Evolutionary conservation across 2,329 filamentous ascomycete genomes (phyloP).

Genomic region (Raffaelea albimanens): DNA sequence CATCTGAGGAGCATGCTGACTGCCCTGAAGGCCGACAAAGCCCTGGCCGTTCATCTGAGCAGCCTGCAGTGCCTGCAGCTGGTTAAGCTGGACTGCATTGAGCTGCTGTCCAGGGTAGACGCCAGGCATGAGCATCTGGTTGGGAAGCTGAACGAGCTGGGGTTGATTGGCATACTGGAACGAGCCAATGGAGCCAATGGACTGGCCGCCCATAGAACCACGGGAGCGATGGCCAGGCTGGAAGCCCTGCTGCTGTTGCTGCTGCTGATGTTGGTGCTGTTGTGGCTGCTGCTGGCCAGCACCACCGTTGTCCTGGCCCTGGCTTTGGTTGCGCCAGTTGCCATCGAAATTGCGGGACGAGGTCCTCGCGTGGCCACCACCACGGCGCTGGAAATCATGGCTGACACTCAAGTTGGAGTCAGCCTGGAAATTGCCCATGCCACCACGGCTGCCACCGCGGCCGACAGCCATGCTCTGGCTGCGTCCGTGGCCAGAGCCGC

Average conservation of each 20-base stretch:
- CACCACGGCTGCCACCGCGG: conserved; percentile 56
- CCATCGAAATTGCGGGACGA: conserved; percentile 92
- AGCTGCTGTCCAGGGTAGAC: conserved; percentile 76
- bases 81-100: conserved; percentile 78
- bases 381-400: conserved; percentile 63
- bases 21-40: conserved; percentile 57
- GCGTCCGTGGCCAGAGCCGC: conserved; percentile 55
- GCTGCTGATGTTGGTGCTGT: conserved; percentile 22
- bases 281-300: conserved; percentile 32
- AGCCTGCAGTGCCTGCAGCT: conserved; percentile 86
- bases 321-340: conserved; percentile 83
- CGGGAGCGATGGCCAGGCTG: conserved; percentile 87
- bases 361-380: conserved; percentile 72
- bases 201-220: conserved; percentile 74
- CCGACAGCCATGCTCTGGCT: conserved; percentile 87
- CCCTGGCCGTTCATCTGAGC: conserved; percentile 73
- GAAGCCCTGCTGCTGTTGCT: conserved; percentile 57
- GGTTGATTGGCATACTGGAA: conserved; percentile 88
- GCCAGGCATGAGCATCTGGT: conserved; percentile 77
- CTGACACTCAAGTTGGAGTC: conserved; percentile 32
- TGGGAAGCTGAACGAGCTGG: conserved; percentile 77
- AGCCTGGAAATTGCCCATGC: conserved; percentile 40
- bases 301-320: conserved; percentile 51
- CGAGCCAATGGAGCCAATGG: conserved; percentile 69
- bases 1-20: conserved; percentile 62